Conservation (phyloP, 2,329 filamentous ascomycete genomes). For the Pyricularia grisea region DNA sequence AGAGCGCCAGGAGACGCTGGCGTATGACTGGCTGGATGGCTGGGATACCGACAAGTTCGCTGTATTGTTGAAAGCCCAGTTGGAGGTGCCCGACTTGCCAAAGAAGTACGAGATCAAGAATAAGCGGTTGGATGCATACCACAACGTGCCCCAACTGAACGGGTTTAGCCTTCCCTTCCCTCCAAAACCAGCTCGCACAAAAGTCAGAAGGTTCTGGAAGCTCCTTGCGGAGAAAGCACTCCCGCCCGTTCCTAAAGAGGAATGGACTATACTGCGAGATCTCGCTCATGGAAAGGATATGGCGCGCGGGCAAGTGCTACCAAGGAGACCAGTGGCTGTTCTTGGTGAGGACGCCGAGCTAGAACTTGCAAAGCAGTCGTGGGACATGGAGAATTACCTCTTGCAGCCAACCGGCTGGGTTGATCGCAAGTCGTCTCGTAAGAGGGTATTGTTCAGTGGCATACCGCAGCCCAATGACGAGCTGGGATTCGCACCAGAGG, state of each 20-base stretch:
- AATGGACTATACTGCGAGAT: conserved; percentile 46
- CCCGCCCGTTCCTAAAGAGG: conserved; percentile 41
- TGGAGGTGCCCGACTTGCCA: conserved; percentile 1
- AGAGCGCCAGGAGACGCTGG: not conserved
- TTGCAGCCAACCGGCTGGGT: conserved; percentile 3
- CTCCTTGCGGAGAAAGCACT: conserved; percentile 32
- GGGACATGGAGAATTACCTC: conserved; percentile 5
- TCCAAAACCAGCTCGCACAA: conserved; percentile 28
- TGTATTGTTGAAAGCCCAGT: conserved; percentile 31
- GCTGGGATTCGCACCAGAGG: not conserved
- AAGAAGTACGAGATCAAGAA: not conserved
- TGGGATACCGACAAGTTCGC: conserved; percentile 39
- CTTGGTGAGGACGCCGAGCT: not conserved
- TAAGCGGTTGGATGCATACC: conserved; percentile 23
- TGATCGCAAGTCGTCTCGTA: conserved; percentile 2
- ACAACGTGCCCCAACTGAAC: conserved; percentile 29
- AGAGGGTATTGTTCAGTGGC: not conserved
- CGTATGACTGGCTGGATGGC: conserved; percentile 32
- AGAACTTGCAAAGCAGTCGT: not conserved
- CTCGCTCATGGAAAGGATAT: conserved; percentile 32
- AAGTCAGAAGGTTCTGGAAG: conserved; percentile 39
- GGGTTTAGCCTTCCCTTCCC: conserved; percentile 38
- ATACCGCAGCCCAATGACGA: conserved; percentile 3
- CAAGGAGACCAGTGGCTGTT: conserved; percentile 22
- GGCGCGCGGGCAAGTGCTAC: conserved; percentile 27